Percentiles rank a stretch among this genome's conserved stretches.
These are phyloP conservation scores for Suillus tomentosus DNA, from an alignment of 768 basidiomycete genomes.

Conservation along the genomic window DNA sequence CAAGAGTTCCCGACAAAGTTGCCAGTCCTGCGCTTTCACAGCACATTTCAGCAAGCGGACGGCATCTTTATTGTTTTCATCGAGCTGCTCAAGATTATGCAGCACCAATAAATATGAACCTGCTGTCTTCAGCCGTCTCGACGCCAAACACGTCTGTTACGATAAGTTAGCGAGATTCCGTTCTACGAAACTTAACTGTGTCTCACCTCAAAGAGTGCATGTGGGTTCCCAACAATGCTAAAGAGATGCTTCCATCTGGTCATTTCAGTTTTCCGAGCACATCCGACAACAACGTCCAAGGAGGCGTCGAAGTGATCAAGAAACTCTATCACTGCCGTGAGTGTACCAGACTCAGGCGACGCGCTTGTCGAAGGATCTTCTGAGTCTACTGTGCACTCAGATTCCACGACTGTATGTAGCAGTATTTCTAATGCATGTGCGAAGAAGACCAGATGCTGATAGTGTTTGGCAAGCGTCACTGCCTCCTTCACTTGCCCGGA, in stretches of 20 bases:
- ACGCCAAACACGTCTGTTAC: slow-evolving; percentile 70
- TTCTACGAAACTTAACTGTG: not conserved
- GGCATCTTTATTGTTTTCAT: slow-evolving; percentile 76
- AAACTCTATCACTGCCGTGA: slow-evolving; percentile 81
- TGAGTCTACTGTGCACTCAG: slow-evolving; percentile 53
- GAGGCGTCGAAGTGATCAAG: slow-evolving; percentile 92
- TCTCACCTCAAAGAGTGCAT: slow-evolving; percentile 86
- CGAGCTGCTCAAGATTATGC: slow-evolving; percentile 89
- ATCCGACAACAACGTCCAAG: slow-evolving; percentile 92
- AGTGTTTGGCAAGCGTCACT: slow-evolving; percentile 82
- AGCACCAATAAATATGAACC: slow-evolving; percentile 89
- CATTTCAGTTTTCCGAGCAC: slow-evolving; percentile 95
- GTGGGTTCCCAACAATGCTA: slow-evolving; percentile 86
- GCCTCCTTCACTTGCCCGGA: slow-evolving; percentile 68
- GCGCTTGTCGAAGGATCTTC: slow-evolving; percentile 27
- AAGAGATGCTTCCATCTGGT: slow-evolving; percentile 89
- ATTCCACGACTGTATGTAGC: slow-evolving; percentile 90
- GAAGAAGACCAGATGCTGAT: slow-evolving; percentile 89
- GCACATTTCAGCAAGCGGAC: slow-evolving; percentile 79
- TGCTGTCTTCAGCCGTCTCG: slow-evolving; percentile 83
- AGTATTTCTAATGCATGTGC: slow-evolving; percentile 93
- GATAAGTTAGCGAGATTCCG: not conserved
- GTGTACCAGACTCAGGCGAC: slow-evolving; percentile 28
- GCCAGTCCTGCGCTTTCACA: slow-evolving; percentile 79
- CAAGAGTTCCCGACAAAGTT: slow-evolving; percentile 87